Percentiles rank a stretch among this genome's conserved stretches.
These are phyloP conservation scores for Diaporthe eres DNA, from an alignment of 2,329 filamentous ascomycete genomes.

Conservation along the genomic window DNA sequence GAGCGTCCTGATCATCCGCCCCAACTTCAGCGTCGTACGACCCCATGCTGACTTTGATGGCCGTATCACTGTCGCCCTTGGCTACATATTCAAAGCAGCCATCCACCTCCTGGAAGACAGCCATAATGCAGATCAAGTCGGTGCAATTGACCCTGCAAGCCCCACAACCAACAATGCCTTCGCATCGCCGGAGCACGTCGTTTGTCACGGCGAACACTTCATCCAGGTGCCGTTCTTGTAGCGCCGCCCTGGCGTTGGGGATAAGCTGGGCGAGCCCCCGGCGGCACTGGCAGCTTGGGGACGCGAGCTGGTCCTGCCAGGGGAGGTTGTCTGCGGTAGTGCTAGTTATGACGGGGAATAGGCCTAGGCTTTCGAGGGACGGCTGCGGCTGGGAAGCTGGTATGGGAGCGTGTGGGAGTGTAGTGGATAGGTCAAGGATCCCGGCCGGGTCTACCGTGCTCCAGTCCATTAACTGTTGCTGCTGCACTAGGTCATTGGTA, in stretches of 20 bases:
- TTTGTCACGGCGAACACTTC: not conserved
- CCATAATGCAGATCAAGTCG: conserved; percentile 30
- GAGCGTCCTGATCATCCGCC: not conserved
- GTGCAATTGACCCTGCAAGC: conserved; percentile 14
- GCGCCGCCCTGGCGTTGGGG: not conserved
- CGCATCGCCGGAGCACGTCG: conserved; percentile 15
- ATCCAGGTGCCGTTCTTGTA: not conserved
- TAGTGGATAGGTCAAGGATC: not conserved
- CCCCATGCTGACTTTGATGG: not conserved
- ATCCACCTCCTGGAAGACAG: conserved; percentile 27
- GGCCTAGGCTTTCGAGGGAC: not conserved
- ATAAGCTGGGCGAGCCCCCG: conserved; percentile 11
- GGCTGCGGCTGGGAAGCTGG: not conserved
- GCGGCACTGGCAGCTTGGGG: conserved; percentile 8
- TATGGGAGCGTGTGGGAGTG: not conserved
- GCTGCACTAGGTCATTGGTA: not conserved
- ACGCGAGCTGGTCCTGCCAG: conserved; percentile 5
- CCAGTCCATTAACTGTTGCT: conserved; percentile 8
- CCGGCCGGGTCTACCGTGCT: not conserved
- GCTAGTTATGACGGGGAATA: not conserved
- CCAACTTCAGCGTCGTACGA: not conserved
- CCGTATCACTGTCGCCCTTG: not conserved
- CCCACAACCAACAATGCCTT: not conserved
- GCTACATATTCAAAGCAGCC: conserved; percentile 15
- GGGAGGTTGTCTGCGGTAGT: not conserved